These are phyloP conservation scores for Curvularia sp. DNA, from an alignment of 2,329 filamentous ascomycete genomes.

Conservation along the genomic window DNA sequence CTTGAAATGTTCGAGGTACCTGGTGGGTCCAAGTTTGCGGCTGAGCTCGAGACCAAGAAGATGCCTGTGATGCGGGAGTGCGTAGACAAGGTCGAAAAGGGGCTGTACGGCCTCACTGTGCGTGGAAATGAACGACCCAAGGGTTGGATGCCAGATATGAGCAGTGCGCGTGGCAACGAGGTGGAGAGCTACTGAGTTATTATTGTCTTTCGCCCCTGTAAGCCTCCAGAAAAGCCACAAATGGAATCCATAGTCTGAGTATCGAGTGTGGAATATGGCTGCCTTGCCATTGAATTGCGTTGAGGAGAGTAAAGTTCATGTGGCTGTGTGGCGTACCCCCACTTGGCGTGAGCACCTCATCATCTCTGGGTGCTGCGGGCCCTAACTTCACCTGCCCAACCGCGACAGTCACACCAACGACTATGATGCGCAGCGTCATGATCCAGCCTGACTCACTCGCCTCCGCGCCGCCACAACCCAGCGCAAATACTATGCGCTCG, in stretches of 20 bases:
- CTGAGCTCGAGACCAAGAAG: constrained; percentile 74
- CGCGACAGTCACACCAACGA: constrained; percentile 20
- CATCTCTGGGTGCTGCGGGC: constrained; percentile 19
- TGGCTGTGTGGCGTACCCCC: constrained; percentile 24
- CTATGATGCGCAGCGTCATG: constrained; percentile 32
- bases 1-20: constrained; percentile 75
- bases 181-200: constrained; percentile 50
- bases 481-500: constrained; percentile 33
- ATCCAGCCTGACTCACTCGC: constrained; percentile 28
- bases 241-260: not conserved
- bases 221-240: not conserved
- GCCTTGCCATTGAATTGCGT: not conserved
- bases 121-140: constrained; percentile 86
- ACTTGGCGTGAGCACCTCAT: constrained; percentile 28
- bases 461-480: constrained; percentile 31
- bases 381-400: constrained; percentile 27
- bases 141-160: constrained; percentile 87
- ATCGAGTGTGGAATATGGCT: not conserved
- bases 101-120: constrained; percentile 86
- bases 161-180: constrained; percentile 50
- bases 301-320: not conserved
- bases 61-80: constrained; percentile 84
- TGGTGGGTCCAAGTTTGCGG: constrained; percentile 61
- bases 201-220: not conserved
- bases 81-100: constrained; percentile 91